Evolutionary conservation across 768 basidiomycete genomes (phyloP).

Genomic region (Leccinum broughii): DNA sequence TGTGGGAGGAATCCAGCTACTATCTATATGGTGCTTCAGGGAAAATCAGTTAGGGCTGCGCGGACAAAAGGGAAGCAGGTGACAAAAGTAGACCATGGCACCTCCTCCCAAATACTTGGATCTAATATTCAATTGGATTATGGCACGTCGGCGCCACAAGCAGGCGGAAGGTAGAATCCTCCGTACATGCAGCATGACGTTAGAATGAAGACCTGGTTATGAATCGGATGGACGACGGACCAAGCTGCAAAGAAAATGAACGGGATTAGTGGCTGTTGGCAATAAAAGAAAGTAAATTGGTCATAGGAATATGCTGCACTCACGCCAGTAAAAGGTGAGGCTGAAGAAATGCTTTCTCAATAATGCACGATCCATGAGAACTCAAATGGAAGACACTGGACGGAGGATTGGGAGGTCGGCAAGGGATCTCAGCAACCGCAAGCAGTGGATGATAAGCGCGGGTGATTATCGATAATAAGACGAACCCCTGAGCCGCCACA

Average conservation of each 20-base stretch:
- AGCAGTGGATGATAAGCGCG: constrained; percentile 22
- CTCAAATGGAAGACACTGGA: neutral
- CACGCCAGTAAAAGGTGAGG: neutral
- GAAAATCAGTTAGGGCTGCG: constrained; percentile 1
- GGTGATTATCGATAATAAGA: constrained; percentile 26
- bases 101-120: neutral
- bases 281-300: constrained; percentile 4
- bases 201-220: constrained; percentile 2
- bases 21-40: neutral
- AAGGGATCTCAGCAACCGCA: constrained; percentile 6
- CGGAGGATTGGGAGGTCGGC: neutral
- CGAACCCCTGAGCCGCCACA: constrained; percentile 26
- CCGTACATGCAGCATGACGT: constrained; percentile 11
- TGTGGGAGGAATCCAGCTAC: constrained; percentile 14
- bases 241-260: neutral
- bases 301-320: constrained; percentile 12
- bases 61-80: neutral
- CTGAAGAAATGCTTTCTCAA: constrained; percentile 1
- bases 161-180: constrained; percentile 5
- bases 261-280: constrained; percentile 1
- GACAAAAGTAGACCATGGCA: constrained; percentile 2
- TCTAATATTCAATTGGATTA: constrained; percentile 6
- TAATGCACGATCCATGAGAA: constrained; percentile 1
- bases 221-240: constrained; percentile 7
- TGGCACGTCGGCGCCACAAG: constrained; percentile 5